These are phyloP conservation scores for Pythium guiyangense DNA, from an alignment of 352 stramenopile species.

Conservation along the genomic window DNA sequence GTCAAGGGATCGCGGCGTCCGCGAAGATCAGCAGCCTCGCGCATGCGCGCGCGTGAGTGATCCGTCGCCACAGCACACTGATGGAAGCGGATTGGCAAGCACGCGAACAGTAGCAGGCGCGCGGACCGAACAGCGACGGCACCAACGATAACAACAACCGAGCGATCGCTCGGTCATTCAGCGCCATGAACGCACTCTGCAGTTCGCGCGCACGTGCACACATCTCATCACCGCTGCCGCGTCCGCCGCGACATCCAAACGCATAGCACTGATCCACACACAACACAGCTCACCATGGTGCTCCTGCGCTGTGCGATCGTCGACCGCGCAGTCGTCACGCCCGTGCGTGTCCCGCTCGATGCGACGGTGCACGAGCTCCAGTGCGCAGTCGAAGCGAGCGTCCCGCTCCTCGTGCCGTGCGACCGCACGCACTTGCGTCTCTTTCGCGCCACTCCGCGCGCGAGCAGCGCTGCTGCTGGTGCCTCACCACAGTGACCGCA, in stretches of 20 bases:
- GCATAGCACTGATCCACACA: too few relatives aligned
- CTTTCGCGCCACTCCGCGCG: conserved; percentile 1
- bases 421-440: neutral
- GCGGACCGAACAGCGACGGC: too few relatives aligned
- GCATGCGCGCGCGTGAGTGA: too few relatives aligned
- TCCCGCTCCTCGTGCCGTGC: neutral
- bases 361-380: conserved; percentile 2
- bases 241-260: neutral
- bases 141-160: neutral
- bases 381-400: neutral
- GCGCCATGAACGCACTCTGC: neutral
- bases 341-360: neutral
- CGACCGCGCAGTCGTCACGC: neutral
- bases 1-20: neutral
- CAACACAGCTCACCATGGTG: neutral
- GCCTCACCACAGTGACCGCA: neutral
- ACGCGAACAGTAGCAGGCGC: neutral
- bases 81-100: neutral
- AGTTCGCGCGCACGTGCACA: neutral
- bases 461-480: neutral
- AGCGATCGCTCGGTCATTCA: neutral
- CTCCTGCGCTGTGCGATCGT: conserved; percentile 2
- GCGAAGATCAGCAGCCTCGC: too few relatives aligned
- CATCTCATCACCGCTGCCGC: too few relatives aligned
- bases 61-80: neutral